These are phyloP conservation scores for Calamus simplicifolius DNA, from an alignment of 176 grass and related monocot genomes.

Conservation along the genomic window DNA sequence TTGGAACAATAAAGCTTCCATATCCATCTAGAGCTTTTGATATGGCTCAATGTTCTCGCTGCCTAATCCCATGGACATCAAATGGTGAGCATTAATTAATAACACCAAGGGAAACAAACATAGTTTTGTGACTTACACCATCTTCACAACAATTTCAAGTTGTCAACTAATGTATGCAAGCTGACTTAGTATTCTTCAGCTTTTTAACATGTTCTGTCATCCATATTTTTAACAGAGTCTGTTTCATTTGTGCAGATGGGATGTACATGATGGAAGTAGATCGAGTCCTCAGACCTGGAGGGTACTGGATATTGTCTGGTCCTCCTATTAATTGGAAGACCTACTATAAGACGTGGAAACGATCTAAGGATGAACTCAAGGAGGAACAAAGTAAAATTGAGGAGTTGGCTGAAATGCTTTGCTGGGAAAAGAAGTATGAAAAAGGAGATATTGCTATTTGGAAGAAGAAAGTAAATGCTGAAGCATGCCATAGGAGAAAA, in stretches of 20 bases:
- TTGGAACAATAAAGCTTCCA: constrained; percentile 75
- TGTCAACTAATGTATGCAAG: no score
- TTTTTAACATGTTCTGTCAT: no score
- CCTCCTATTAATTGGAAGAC: constrained; percentile 65
- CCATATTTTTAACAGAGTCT: not conserved
- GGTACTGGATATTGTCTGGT: constrained; percentile 81
- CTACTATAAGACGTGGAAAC: constrained; percentile 51
- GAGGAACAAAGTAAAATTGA: constrained; percentile 45
- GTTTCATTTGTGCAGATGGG: constrained; percentile 31
- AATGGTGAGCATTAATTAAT: constrained; percentile 46
- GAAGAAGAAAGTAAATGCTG: constrained; percentile 49
- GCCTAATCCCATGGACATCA: constrained; percentile 63
- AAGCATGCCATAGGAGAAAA: constrained; percentile 36
- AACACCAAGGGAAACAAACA: not conserved
- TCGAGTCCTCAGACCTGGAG: constrained; percentile 65
- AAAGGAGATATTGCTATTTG: constrained; percentile 67
- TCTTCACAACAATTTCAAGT: no score
- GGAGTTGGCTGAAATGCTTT: constrained; percentile 63
- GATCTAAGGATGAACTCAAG: constrained; percentile 45
- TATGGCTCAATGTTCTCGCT: constrained; percentile 77
- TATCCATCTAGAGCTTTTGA: constrained; percentile 70
- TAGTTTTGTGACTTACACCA: not conserved
- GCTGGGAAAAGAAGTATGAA: constrained; percentile 70
- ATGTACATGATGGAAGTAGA: constrained; percentile 92
- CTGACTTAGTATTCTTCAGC: no score